phyloP scores from a whole-genome alignment of 495 filamentous ascomycete species.

The Umbilicaria muhlenbergii region DNA sequence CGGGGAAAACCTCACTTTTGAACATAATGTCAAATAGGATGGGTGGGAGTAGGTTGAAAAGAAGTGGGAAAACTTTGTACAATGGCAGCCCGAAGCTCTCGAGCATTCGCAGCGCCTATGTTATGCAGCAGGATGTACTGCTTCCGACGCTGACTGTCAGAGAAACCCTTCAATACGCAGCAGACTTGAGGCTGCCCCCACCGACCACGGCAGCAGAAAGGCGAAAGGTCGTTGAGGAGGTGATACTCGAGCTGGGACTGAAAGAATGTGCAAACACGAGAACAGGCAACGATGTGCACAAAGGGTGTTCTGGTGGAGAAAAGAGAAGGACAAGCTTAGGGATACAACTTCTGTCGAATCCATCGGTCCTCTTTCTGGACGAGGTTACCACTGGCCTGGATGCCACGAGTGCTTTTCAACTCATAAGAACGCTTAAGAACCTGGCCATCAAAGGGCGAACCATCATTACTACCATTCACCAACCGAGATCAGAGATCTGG shows the following conservation, averaged over 20 bases:
- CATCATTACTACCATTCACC: slow-evolving; percentile 56
- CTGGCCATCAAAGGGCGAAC: slow-evolving; percentile 52
- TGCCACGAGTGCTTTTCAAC: slow-evolving; percentile 58
- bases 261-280: slow-evolving; percentile 60
- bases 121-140: slow-evolving; percentile 63
- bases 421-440: slow-evolving; percentile 49
- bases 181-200: slow-evolving; percentile 50
- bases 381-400: slow-evolving; percentile 65
- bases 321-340: slow-evolving; percentile 60
- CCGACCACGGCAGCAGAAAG: slow-evolving; percentile 42
- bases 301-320: slow-evolving; percentile 62
- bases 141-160: slow-evolving; percentile 55
- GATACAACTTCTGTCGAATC: slow-evolving; percentile 60
- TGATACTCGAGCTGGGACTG: slow-evolving; percentile 55
- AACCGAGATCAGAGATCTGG: slow-evolving; percentile 64
- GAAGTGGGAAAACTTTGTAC: slow-evolving; percentile 37
- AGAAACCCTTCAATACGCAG: slow-evolving; percentile 56
- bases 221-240: slow-evolving; percentile 46
- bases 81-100: slow-evolving; percentile 37
- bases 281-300: slow-evolving; percentile 50
- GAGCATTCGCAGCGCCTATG: slow-evolving; percentile 46
- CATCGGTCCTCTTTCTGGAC: slow-evolving; percentile 58
- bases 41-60: slow-evolving; percentile 33
- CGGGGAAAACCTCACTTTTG: slow-evolving; percentile 57
- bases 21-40: slow-evolving; percentile 55